These are phyloP conservation scores for Cyclostephanos invisitatus DNA, from an alignment of 108 stramenopile genomes.

Conservation along the genomic window DNA sequence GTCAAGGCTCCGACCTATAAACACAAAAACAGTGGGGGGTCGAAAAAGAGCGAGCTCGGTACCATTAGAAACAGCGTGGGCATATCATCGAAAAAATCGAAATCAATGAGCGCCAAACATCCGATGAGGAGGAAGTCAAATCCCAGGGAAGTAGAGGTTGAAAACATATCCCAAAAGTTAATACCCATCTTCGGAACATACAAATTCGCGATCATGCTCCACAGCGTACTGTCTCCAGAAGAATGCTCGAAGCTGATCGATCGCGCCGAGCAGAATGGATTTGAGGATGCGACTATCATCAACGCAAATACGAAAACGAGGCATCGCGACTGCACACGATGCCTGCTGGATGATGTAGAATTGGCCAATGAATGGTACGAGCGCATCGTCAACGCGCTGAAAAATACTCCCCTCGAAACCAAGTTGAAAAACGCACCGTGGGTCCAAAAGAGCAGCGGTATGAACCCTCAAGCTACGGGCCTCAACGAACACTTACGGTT, in stretches of 20 bases:
- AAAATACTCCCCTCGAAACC: constrained; percentile 20
- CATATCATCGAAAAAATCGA: constrained; percentile 17
- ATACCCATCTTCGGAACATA: constrained; percentile 32
- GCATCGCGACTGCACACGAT: constrained; percentile 32
- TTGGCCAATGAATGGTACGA: constrained; percentile 39
- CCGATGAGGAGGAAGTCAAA: constrained; percentile 9
- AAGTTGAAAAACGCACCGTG: constrained; percentile 29
- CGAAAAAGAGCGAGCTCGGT: background rate
- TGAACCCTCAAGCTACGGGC: constrained; percentile 21
- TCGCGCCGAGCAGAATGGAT: constrained; percentile 27
- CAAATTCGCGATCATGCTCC: constrained; percentile 35
- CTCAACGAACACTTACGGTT: constrained; percentile 47
- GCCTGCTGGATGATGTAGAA: constrained; percentile 12
- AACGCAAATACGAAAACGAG: constrained; percentile 14
- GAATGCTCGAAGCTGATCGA: constrained; percentile 39
- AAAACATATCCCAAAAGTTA: constrained; percentile 23
- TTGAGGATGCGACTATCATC: constrained; percentile 30
- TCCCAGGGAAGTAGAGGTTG: constrained; percentile 19
- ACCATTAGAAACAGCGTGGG: constrained; percentile 15
- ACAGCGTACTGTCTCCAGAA: constrained; percentile 28
- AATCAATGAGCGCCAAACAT: constrained; percentile 1
- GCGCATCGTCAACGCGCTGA: constrained; percentile 39
- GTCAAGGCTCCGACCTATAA: background rate
- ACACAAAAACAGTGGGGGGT: background rate
- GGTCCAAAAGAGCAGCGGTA: constrained; percentile 11